A percentile compares a stretch with the other conserved stretches of the same genome.
Conservation (phyloP, 108 stramenopile genomes). For the Cafeteria roenbergensis region DNA sequence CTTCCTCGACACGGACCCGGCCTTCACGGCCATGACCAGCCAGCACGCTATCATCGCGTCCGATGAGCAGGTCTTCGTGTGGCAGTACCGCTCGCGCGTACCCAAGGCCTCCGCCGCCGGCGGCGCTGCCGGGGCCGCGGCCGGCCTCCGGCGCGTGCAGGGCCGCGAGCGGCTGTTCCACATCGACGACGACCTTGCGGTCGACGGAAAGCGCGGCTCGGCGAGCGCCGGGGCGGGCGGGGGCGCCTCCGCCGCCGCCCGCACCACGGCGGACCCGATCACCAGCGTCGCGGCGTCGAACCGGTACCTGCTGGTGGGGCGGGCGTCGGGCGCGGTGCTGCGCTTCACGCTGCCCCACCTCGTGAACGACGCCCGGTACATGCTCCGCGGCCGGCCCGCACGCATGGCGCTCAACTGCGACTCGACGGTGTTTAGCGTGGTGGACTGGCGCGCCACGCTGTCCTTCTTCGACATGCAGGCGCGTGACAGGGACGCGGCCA, state of each 20-base stretch:
- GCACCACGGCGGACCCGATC: conserved; percentile 20
- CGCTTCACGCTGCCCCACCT: conserved; percentile 45
- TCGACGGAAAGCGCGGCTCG: not conserved
- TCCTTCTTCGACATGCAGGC: conserved; percentile 29
- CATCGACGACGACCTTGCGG: conserved; percentile 9
- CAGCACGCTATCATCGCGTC: conserved; percentile 21
- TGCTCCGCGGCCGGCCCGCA: conserved; percentile 14
- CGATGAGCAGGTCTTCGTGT: conserved; percentile 33
- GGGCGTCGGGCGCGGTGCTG: conserved; percentile 29
- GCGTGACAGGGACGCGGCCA: conserved; percentile 13
- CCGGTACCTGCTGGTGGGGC: conserved; percentile 29
- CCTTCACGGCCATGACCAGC: conserved; percentile 17
- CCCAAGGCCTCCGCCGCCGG: conserved; percentile 9
- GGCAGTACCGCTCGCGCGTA: too few relatives aligned
- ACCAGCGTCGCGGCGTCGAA: conserved; percentile 28
- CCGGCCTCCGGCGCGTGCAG: conserved; percentile 6
- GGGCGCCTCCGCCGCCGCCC: not conserved
- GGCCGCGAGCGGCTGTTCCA: conserved; percentile 38
- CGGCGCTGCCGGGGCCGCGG: not conserved
- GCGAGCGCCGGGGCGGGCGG: not conserved
- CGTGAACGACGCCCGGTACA: conserved; percentile 15
- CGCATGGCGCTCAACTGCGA: conserved; percentile 33
- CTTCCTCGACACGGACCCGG: conserved; percentile 21
- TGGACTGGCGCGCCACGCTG: conserved; percentile 32
- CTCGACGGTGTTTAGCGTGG: conserved; percentile 25